Percentiles rank a stretch among this genome's conserved stretches.
Conservation (phyloP, 2,329 filamentous ascomycete species). For the Phialemonium atrogriseum region DNA sequence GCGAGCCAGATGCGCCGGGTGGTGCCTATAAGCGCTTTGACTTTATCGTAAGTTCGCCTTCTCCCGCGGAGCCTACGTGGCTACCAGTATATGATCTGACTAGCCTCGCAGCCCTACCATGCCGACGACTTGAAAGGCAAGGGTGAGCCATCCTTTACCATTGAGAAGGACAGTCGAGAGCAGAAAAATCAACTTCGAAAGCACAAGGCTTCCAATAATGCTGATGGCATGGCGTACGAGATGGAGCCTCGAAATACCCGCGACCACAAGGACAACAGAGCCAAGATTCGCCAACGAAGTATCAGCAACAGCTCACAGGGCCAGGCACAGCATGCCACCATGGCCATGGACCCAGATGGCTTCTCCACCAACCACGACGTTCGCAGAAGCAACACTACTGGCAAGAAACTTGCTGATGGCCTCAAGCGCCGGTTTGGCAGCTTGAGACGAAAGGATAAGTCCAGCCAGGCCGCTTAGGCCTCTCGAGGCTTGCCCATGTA, state of each 20-base stretch:
- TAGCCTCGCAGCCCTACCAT: conserved; percentile 49
- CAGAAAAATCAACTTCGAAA: conserved; percentile 32
- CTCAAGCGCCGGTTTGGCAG: conserved; percentile 47
- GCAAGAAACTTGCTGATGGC: conserved; percentile 38
- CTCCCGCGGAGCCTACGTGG: background rate
- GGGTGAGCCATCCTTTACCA: conserved; percentile 65
- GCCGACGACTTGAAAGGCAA: conserved; percentile 77
- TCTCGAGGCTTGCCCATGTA: too few species aligned
- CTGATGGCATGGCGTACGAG: conserved; percentile 31
- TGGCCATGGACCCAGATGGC: conserved; percentile 7
- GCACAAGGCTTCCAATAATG: conserved; percentile 16
- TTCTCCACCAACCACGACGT: conserved; percentile 18
- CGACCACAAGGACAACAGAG: conserved; percentile 15
- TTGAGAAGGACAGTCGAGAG: conserved; percentile 59
- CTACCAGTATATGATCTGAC: background rate
- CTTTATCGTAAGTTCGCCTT: conserved; percentile 49
- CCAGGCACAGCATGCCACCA: too few species aligned
- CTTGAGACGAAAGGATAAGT: conserved; percentile 37
- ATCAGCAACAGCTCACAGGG: conserved; percentile 30
- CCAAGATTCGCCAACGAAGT: conserved; percentile 32
- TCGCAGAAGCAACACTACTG: conserved; percentile 31
- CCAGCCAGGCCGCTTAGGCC: too few species aligned
- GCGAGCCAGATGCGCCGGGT: conserved; percentile 57
- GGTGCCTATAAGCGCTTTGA: conserved; percentile 74
- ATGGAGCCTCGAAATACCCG: conserved; percentile 30